Percentiles rank a stretch among this genome's conserved stretches.
Evolutionary conservation across 106 monocot species (phyloP).

Genomic region (Chionographis japonica): DNA sequence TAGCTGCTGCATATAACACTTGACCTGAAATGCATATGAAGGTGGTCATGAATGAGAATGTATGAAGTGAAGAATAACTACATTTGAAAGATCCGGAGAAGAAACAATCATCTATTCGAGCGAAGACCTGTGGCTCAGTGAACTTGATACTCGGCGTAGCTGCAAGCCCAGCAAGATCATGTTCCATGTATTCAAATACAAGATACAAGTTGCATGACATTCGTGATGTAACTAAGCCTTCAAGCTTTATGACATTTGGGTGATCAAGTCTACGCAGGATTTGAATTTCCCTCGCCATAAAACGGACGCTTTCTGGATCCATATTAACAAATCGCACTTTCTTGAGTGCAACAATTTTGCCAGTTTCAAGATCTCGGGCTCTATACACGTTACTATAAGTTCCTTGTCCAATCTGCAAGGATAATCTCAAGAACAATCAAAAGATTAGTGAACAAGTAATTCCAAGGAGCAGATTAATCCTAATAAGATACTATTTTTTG

Average conservation of each 20-base stretch:
- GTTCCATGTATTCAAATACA: slow-evolving; percentile 77
- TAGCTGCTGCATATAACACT: slow-evolving; percentile 77
- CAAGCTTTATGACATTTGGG: slow-evolving; percentile 66
- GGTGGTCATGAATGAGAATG: background rate
- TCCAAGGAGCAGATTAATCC: too few species aligned
- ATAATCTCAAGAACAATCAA: background rate
- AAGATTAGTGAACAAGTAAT: too few species aligned
- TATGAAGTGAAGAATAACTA: background rate
- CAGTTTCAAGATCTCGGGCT: slow-evolving; percentile 64
- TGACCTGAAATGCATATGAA: slow-evolving; percentile 39
- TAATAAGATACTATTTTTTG: too few species aligned
- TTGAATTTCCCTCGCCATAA: slow-evolving; percentile 72
- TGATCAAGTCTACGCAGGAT: slow-evolving; percentile 64
- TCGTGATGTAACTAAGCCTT: slow-evolving; percentile 60
- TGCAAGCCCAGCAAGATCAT: slow-evolving; percentile 65
- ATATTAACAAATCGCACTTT: slow-evolving; percentile 67
- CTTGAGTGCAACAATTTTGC: slow-evolving; percentile 69
- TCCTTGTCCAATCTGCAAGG: slow-evolving; percentile 69
- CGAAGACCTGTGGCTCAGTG: slow-evolving; percentile 54
- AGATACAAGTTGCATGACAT: slow-evolving; percentile 55
- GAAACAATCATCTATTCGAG: background rate
- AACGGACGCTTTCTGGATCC: slow-evolving; percentile 70
- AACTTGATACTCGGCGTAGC: slow-evolving; percentile 53
- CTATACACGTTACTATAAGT: slow-evolving; percentile 70
- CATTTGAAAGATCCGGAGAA: background rate